These are phyloP conservation scores for Talaromyces sp. DNA, from an alignment of 2,329 filamentous ascomycete species.

Conservation along the genomic window DNA sequence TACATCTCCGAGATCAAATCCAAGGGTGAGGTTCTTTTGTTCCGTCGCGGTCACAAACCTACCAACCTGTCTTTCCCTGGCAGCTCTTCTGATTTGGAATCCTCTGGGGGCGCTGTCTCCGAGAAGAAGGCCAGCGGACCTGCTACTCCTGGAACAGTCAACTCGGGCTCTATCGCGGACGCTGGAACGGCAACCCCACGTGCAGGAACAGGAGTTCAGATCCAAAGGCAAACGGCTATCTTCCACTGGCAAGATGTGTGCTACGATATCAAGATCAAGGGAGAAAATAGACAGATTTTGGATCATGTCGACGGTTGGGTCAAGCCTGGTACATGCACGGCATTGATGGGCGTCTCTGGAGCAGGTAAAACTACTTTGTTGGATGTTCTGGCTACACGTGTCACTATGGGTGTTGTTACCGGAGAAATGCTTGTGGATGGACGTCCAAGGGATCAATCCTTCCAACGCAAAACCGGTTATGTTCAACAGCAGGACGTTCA, in stretches of 20 bases:
- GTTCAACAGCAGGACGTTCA: slow-evolving; percentile 92
- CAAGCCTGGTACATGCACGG: slow-evolving; percentile 83
- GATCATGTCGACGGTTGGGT: slow-evolving; percentile 90
- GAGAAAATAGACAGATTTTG: slow-evolving; percentile 67
- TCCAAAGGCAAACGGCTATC: slow-evolving; percentile 65
- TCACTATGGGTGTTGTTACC: slow-evolving; percentile 80
- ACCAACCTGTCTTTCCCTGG: slow-evolving; percentile 3
- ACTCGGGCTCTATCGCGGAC: background rate
- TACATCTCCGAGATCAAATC: slow-evolving; percentile 61
- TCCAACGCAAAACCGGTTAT: slow-evolving; percentile 89
- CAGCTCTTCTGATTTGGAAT: slow-evolving; percentile 3
- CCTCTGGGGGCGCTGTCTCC: background rate
- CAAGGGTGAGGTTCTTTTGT: slow-evolving; percentile 71
- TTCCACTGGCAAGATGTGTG: slow-evolving; percentile 85
- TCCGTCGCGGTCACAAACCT: slow-evolving; percentile 62
- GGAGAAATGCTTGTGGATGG: slow-evolving; percentile 85
- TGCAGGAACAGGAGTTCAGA: slow-evolving; percentile 22
- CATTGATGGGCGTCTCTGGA: slow-evolving; percentile 83
- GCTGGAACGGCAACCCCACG: background rate
- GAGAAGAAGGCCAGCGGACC: background rate
- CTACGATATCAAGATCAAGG: slow-evolving; percentile 78
- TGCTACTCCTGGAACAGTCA: background rate
- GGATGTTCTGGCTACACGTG: slow-evolving; percentile 77
- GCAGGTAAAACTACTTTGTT: slow-evolving; percentile 92
- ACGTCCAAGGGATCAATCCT: slow-evolving; percentile 66